Percentiles rank a stretch among this genome's conserved stretches.
phyloP scores from a whole-genome alignment of 331 rosid genomes.

The Malus hybrid region DNA sequence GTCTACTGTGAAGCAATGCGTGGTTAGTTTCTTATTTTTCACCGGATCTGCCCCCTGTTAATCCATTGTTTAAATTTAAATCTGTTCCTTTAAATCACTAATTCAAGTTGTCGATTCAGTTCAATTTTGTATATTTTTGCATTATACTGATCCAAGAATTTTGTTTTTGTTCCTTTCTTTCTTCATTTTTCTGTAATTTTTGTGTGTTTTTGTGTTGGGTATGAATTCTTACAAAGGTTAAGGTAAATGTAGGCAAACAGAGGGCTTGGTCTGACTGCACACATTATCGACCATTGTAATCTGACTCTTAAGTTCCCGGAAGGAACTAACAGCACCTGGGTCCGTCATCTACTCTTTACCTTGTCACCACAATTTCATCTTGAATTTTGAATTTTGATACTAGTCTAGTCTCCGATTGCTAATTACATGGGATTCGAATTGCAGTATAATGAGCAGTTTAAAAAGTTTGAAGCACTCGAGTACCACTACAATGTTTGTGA shows the following conservation, averaged over 20 bases:
- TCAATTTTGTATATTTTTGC: not conserved
- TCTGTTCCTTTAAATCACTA: not conserved
- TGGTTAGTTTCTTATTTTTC: slow-evolving; percentile 34
- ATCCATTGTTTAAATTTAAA: not conserved
- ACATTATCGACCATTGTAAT: slow-evolving; percentile 68
- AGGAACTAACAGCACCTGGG: slow-evolving; percentile 98
- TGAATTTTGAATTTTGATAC: not conserved
- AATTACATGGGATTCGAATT: slow-evolving; percentile 6
- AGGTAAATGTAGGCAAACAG: slow-evolving; percentile 64
- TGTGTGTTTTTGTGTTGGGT: not conserved
- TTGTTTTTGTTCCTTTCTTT: not conserved
- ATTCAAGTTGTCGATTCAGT: not conserved
- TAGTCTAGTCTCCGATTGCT: slow-evolving; percentile 13
- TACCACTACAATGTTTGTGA: slow-evolving; percentile 75
- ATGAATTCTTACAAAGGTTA: slow-evolving; percentile 12
- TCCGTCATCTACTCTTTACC: slow-evolving; percentile 23
- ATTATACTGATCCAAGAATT: not conserved
- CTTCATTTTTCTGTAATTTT: not conserved
- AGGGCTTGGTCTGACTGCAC: slow-evolving; percentile 94
- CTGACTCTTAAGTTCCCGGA: slow-evolving; percentile 70
- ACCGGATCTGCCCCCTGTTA: not conserved
- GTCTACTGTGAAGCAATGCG: slow-evolving; percentile 78
- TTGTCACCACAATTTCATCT: not conserved
- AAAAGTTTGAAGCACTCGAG: slow-evolving; percentile 76
- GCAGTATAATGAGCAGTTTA: slow-evolving; percentile 91